These are phyloP conservation scores for Neoboletus brunneissimus DNA, from an alignment of 768 basidiomycete species.

Conservation along the genomic window DNA sequence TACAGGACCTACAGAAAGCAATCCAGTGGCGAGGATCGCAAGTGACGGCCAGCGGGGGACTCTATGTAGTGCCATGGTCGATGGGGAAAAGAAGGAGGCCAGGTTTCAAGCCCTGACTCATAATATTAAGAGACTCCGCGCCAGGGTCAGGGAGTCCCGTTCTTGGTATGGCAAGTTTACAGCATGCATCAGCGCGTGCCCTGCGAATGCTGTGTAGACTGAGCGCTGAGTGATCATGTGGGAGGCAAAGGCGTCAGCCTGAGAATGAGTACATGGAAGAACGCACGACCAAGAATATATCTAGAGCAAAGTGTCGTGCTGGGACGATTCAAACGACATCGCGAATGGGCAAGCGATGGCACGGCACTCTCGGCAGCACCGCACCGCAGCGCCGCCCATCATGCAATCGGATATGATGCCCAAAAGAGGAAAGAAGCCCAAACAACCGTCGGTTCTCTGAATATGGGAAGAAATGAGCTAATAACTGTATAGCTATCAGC, in stretches of 20 bases:
- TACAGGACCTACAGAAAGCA: conserved; percentile 18
- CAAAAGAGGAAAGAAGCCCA: background rate
- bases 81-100: background rate
- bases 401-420: background rate
- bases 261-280: background rate
- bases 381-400: background rate
- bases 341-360: background rate
- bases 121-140: background rate
- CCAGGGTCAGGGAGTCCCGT: background rate
- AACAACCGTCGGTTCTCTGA: too few relatives aligned
- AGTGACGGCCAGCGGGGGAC: conserved; percentile 13
- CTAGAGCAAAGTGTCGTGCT: background rate
- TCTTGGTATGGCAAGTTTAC: conserved; percentile 15
- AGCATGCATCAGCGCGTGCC: background rate
- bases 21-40: conserved; percentile 14
- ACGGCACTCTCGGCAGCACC: background rate
- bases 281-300: background rate
- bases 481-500: conserved; percentile 40
- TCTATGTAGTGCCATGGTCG: conserved; percentile 8
- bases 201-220: background rate
- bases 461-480: conserved; percentile 30
- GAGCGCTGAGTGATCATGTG: background rate
- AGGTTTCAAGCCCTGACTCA: background rate
- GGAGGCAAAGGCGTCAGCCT: background rate
- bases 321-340: background rate